Base-by-base conservation (phyloP, 1,139 yeast genomes). In the Suhomyces wounanorum region DNA sequence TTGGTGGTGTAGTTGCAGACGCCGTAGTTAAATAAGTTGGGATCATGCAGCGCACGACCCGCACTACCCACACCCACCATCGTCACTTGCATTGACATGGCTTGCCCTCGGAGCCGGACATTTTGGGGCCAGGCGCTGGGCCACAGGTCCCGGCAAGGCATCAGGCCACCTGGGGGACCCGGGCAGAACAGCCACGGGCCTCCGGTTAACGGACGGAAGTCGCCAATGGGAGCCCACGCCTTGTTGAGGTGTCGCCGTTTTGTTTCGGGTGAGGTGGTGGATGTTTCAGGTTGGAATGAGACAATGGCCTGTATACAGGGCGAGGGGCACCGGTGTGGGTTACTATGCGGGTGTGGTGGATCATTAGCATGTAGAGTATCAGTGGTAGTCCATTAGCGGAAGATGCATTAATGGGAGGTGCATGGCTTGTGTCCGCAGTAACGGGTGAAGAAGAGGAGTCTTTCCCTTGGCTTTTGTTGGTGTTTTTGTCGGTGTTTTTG, bases 41-140 rank as follows among this genome's bases (percentile, higher is more conserved):
- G 49, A 47, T 47, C 49, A 42, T 42, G 21, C 43, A 14, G 43
- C 45, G 43, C 49, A 47, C 49, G 38, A 47, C 49, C 48, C 33
- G 14, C 33, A 30, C 35, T 46, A 40, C 45, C 42, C 44, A 42
- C 49, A 33, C 49, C 11, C 43, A 44, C 47, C 39, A 26, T 38
- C 37, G 38, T 30, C 39, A 18, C 33, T 26, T 30, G 42, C 47
- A 40, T 45, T 45, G 48, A 45, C 48, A 28, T 39, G 39, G 31
- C 33, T n/a, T 30, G 14, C 33, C 11, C 14, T 11, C 14, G 33
- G 33, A 14, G 33, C 2, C n/a, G 33, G 33, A 9, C n/a, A 13
- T 5, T 11, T 13, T 11, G 25, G 37, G n/a, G 17, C 25, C 33
- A 14, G 39, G 17, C 14, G 16, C 16, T 1, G 28, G 21, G 41